A percentile compares a stretch with the other conserved stretches of the same genome.
These are phyloP conservation scores for Diaporthe citriasiana DNA, from an alignment of 2,329 filamentous ascomycete genomes.

Conservation along the genomic window DNA sequence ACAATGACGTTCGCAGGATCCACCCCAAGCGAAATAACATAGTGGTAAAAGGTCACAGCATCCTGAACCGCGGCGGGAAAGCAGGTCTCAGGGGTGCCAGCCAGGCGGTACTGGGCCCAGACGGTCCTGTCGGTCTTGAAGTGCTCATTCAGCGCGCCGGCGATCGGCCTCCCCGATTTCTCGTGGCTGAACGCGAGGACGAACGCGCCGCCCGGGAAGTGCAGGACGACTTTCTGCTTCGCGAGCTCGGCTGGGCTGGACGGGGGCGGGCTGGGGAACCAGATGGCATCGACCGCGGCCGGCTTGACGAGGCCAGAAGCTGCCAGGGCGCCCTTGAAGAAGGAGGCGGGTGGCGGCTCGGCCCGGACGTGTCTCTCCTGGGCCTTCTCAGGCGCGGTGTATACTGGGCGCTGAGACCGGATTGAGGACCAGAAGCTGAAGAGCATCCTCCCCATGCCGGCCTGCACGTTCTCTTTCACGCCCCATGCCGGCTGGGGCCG, in stretches of 20 bases:
- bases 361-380: slow-evolving; percentile 41
- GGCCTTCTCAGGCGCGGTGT: slow-evolving; percentile 39
- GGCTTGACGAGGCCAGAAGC: slow-evolving; percentile 37
- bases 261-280: slow-evolving; percentile 42
- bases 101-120: slow-evolving; percentile 44
- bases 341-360: slow-evolving; percentile 17
- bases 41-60: slow-evolving; percentile 43
- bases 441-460: slow-evolving; percentile 36
- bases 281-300: slow-evolving; percentile 42
- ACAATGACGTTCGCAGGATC: slow-evolving; percentile 32
- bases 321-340: slow-evolving; percentile 42
- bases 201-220: slow-evolving; percentile 46
- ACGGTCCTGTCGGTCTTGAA: slow-evolving; percentile 38
- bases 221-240: slow-evolving; percentile 42
- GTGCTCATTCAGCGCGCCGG: slow-evolving; percentile 35
- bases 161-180: slow-evolving; percentile 30
- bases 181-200: slow-evolving; percentile 44
- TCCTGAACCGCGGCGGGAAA: slow-evolving; percentile 47
- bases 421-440: slow-evolving; percentile 38
- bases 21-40: slow-evolving; percentile 31
- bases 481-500: slow-evolving; percentile 44
- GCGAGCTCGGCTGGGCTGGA: slow-evolving; percentile 15
- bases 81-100: slow-evolving; percentile 36
- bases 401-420: slow-evolving; percentile 40
- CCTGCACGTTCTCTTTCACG: slow-evolving; percentile 37